These are phyloP conservation scores for Rhodomyrtus psidioides DNA, from an alignment of 441 rosid genomes.

Conservation along the genomic window DNA sequence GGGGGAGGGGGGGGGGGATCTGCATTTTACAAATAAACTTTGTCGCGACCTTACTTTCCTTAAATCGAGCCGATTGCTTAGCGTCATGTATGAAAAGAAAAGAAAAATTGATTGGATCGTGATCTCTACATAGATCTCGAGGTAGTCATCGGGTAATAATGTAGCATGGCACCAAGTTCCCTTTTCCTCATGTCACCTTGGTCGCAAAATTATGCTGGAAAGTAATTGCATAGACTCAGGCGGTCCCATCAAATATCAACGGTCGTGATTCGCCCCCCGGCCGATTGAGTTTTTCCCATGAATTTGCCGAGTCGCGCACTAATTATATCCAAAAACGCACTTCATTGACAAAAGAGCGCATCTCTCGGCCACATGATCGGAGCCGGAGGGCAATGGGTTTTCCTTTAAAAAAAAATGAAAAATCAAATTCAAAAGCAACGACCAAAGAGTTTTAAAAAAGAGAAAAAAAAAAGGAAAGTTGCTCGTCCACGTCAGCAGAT, in stretches of 20 bases:
- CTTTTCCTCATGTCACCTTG: accelerated
- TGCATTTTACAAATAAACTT: background rate
- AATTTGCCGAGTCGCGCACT: background rate
- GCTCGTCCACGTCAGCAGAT: background rate
- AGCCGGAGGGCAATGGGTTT: background rate
- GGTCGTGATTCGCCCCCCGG: accelerated
- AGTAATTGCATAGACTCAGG: background rate
- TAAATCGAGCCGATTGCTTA: background rate
- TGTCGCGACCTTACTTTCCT: background rate
- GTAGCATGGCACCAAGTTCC: background rate
- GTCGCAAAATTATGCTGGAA: accelerated
- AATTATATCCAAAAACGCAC: background rate
- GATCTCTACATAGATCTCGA: accelerated
- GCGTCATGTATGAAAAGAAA: background rate
- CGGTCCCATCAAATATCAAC: accelerated
- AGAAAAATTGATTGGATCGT: background rate
- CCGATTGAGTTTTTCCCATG: background rate
- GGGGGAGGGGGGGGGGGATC: too few species aligned
- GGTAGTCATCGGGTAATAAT: accelerated
- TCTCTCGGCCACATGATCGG: background rate
- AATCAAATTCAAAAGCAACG: background rate
- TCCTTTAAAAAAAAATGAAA: too few species aligned
- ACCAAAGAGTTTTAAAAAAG: too few species aligned
- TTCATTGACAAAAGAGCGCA: background rate
- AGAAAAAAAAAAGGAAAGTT: too few species aligned